Evolutionary conservation across 345 rosid genomes (phyloP), one percentile per base, ranked within the genome.

Genomic region (Raphanus sativus): DNA sequence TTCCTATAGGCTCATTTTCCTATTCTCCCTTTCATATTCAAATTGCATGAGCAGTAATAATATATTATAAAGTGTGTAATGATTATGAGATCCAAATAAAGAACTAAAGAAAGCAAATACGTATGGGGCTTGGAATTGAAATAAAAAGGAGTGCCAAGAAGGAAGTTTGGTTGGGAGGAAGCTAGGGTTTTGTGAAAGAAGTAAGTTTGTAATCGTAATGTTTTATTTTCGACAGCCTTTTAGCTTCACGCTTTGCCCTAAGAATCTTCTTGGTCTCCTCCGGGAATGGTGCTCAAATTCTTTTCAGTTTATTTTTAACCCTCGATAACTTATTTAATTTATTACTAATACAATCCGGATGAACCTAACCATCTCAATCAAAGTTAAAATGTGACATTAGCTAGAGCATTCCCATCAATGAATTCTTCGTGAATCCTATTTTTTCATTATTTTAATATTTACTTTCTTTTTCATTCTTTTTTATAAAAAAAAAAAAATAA

Each of bases 161-260:
- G 78, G 82, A 68, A 79, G 82, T 69, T 79, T 79, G 75, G 82
- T 79, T 62, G 82, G 78, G 78, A 68, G 56, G 82, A 74, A 67
- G 69, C 75, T 74, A 79, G 78, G 82, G 70, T 69, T 74, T 79
- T 79, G 82, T 79, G 79, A 79, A 79, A 74, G 79, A 79, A 63
- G 71, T 55, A 61, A 67, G 70, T 66, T 78, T 67, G 65, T 67
- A 73, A 62, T 67, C 74, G 70, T 62, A 62, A 69, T 79, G 79
- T 74, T 55, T 80, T 73, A 28, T 54, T 54, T 69, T 61, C 50
- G 70, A 74, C 78, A 79, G 79, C 82, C 71, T 79, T 79, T 79
- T 79, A 8, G 74, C 71, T 79, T 69, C 79, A 79, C 82, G 82
- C 82, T 79, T 74, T 74, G 75, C 79, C 50, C 55, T 62, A 74